Base-by-base conservation (phyloP, 1,284 basidiomycete species). In the Microbotryum lychnidis-dioicae region DNA sequence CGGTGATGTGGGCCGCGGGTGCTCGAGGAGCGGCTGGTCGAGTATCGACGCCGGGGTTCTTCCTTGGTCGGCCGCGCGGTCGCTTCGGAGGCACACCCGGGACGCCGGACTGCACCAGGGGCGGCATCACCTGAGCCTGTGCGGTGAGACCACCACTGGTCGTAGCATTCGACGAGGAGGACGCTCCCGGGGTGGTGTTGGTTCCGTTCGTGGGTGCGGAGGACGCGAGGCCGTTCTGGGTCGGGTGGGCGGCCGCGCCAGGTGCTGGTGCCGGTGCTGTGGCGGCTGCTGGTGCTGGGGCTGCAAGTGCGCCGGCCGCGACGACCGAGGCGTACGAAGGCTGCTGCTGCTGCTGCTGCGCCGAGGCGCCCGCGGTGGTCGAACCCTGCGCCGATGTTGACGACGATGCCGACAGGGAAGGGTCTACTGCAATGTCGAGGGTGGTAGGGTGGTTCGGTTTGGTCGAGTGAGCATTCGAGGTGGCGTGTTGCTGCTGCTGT, bases 21-120 rank as follows among this genome's bases (percentile, higher is more conserved):
- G 58, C 12, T 12, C 57, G 29, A 1, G 33, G 49, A 7, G 52
- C 18, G 6, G 54, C 29, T 14, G 54, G 18, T 10, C 60, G 37
- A 29, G 33, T 57, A 31, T 68, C 66, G 18, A 58, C 55, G n/a
- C 64, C 64, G 1, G 66, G 66, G 42, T 63, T 50, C 54, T 68
- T 68, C 33, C 67, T 57, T 8, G 67, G 67, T 6, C 67, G 54
- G 4, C 67, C 67, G 8, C 67, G 57, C 18, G 64, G 64, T 6
- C 67, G 64, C 52, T 68, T 68, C 7, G 50, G 49, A 4, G 67
- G 67, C 6, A 48, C 33, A 6, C 31, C 56, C 10, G 23, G 10
- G 1, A 52, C 67, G 48, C 55, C 60, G 8, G 58, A 18, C 21
- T 27, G 25, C 29, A 61, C 33, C 23, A 54, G 59, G 10, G 37